Base-by-base conservation (phyloP, 1,284 basidiomycete species). In the Salmacisia buchloeana region DNA sequence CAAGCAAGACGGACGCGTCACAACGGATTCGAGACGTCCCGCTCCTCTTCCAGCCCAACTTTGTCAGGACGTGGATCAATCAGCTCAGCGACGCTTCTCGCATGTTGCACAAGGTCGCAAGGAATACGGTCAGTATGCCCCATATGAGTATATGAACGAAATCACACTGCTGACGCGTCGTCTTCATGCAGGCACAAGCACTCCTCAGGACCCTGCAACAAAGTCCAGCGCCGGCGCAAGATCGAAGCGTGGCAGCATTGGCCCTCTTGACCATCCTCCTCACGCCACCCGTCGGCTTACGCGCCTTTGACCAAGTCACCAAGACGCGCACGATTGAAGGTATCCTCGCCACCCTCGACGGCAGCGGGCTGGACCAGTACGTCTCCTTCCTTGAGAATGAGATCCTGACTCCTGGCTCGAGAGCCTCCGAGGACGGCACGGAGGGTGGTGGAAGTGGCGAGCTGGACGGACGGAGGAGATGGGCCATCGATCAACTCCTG, bases 51-150 rank as follows among this genome's bases (percentile, higher is more conserved):
- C 94, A 92, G 12, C 89, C 89, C 72, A 94, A 97, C 80, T 91
- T 97, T 74, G 94, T 97, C 90, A 88, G 92, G 46, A 89, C 89
- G 41, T 94, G 93, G 90, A 94, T 96, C 70, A 96, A 94, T 80
- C 92, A 97, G 77, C 85, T 98, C 23, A 89, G 91, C 0, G 89
- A 89, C 62, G 84, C 85, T 61, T 92, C 97, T 80, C 85, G 93
- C 61, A 88, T 92, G 78, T 82, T 97, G 35, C 91, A 97, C 83
- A 92, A 91, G 80, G 88, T 89, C 27, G 92, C 93, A 1, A 84
- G 85, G 62, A 86, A 89, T 77, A 49, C 57, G 23, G 41, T 27
- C 36, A 29, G 58, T 35, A 5, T 9, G 39, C 9, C 35, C 35
- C 35, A 9, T 38, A 9, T 38, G 7, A 38, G 9, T 10, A 45